Base-by-base conservation (phyloP, 768 basidiomycete species). In the Trametes maxima region DNA sequence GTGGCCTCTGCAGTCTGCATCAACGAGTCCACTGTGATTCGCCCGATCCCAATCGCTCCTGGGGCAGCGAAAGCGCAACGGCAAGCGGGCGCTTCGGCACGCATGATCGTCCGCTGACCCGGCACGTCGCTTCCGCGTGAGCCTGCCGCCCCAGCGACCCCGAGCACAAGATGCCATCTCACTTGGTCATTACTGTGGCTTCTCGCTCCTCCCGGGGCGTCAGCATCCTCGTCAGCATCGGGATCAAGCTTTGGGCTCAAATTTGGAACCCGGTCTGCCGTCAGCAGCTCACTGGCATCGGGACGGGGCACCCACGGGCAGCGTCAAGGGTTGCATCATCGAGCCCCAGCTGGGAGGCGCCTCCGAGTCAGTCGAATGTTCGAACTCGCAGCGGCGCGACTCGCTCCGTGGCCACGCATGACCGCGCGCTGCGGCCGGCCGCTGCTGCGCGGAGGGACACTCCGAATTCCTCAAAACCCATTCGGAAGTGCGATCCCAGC, bases 31-130 rank as follows among this genome's bases (percentile, higher is more conserved):
- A n/a, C n/a, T 28, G 39, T 22, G 56, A 49, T 57, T 57, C 47
- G 37, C 48, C 57, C 47, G 57, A 50, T 50, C 25, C 48, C 33
- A 49, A 33, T 17, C n/a, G 49, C 14, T 54, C 37, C 5, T n/a
- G 14, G 40, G 13, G 4, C 40, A 42, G n/a, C 40, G 40, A n/a
- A 42, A 42, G 40, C 40, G 40, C 40, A n/a, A 42, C 40, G 40
- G 40, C 14, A 14, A 13, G 40, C 40, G n/a, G 14, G 40, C 40
- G 13, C 40, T 14, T 42, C n/a, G 40, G n/a, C n/a, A 13, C 40
- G 40, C n/a, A 13, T 13, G n/a, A 13, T n/a, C 40, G 40, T 42
- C 40, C 40, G 40, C 40, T 42, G 40, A 42, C 40, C 40, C 40
- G 40, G 40, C 14, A 42, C 10, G 5, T 11, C 44, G 21, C 44